Evolutionary conservation across 257 asterid species (phyloP), one percentile per base, ranked within the genome.

Genomic region (Orobanche coerulescens): DNA sequence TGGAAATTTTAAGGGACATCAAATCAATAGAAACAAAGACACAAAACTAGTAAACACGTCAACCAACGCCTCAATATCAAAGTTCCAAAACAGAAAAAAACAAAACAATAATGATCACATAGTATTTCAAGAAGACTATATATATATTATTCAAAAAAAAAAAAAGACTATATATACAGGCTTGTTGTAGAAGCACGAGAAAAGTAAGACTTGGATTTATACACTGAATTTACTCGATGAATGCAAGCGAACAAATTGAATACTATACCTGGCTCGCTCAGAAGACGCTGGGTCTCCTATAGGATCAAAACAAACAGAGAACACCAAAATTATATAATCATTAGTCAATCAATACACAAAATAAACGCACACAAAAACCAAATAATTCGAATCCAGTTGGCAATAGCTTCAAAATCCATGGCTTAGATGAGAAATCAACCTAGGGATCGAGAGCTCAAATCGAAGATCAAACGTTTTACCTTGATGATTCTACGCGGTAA

Each of bases 211-310:
- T 30, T 30, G 24, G 11, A 36, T 64, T 10, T n/a, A 50, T 8
- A 12, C 25, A 54, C 30, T 19, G 25, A 62, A 20, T 62, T 1
- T 33, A 30, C 33, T 19, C 18, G 55, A 28, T 26, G 64, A 44
- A 40, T 66, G 64, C 64, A 43, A 30, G 64, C 5, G 49, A 13
- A 14, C n/a, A 9, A n/a, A 60, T 26, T n/a, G 8, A 60, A 34
- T 18, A 50, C 26, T 52, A 58, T 71, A 87, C 95, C 95, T 56
- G 95, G 95, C 61, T 87, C 95, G 71, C 95, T 87, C 47, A 87
- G 86, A 52, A 87, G 95, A 43, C 95, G 94, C 74, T 87, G 95
- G 55, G 95, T 84, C 76, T 87, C 95, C 95, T 87, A 65, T 19
- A 5, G 73, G 64, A 72, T 19, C 34, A 68, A 5, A 51, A 52